Percentiles rank a stretch among this genome's conserved stretches.
Evolutionary conservation across 2,329 filamentous ascomycete species (phyloP).

Genomic region (Botrytis tulipae): DNA sequence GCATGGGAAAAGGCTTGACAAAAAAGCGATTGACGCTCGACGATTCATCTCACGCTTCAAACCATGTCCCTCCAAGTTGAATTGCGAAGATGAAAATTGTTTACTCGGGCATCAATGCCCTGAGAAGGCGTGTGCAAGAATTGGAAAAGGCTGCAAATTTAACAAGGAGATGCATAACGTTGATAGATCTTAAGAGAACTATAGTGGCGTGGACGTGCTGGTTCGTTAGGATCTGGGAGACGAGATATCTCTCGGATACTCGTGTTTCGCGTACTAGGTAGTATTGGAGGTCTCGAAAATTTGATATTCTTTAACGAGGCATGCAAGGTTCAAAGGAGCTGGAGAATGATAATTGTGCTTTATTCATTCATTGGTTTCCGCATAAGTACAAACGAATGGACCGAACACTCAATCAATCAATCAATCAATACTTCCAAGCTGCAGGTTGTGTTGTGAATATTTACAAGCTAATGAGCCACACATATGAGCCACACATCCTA

Average conservation of each 20-base stretch:
- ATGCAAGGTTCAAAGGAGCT: neutral
- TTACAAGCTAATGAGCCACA: neutral
- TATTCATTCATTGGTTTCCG: neutral
- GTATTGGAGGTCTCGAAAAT: neutral
- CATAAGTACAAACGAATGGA: neutral
- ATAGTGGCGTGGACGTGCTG: conserved; percentile 11
- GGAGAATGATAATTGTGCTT: neutral
- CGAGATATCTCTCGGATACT: neutral
- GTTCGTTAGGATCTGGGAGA: conserved; percentile 4
- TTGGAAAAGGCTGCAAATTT: conserved; percentile 22
- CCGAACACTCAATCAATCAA: neutral
- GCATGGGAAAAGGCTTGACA: conserved; percentile 23
- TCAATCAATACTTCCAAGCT: neutral
- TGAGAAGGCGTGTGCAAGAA: conserved; percentile 20
- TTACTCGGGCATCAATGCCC: conserved; percentile 23
- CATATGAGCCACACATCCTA: neutral
- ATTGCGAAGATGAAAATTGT: conserved; percentile 22
- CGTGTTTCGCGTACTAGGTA: neutral
- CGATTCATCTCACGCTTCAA: conserved; percentile 21
- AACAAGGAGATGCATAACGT: conserved; percentile 22
- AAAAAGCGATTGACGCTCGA: conserved; percentile 23
- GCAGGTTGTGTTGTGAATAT: neutral
- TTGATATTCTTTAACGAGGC: neutral
- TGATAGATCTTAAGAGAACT: conserved; percentile 22
- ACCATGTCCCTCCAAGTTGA: conserved; percentile 22